Conservation (phyloP, 2,329 filamentous ascomycete species). For the Penicillium oxalicum region DNA sequence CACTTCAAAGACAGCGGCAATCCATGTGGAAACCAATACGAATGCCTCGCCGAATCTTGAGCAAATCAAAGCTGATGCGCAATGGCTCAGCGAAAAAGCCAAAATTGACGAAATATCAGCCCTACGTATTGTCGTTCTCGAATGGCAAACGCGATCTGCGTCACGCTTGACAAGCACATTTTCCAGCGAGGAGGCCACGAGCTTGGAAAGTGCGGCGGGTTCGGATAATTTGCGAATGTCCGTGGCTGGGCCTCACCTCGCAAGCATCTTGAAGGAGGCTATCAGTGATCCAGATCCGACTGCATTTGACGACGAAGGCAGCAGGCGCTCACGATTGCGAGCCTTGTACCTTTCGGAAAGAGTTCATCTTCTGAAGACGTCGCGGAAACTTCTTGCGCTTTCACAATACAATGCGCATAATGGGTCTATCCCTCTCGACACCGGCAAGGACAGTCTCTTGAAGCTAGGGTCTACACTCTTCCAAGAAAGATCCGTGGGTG, state of each 20-base stretch:
- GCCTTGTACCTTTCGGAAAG: slow-evolving; percentile 67
- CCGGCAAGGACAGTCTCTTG: slow-evolving; percentile 14
- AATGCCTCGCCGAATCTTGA: slow-evolving; percentile 66
- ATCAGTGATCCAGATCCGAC: slow-evolving; percentile 26
- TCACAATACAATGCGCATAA: slow-evolving; percentile 24
- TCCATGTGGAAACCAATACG: slow-evolving; percentile 67
- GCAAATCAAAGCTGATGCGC: slow-evolving; percentile 73
- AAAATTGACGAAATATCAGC: slow-evolving; percentile 76
- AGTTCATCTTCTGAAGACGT: slow-evolving; percentile 60
- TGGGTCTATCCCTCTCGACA: slow-evolving; percentile 7
- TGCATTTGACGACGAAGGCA: slow-evolving; percentile 56
- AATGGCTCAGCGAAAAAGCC: slow-evolving; percentile 76
- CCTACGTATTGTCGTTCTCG: slow-evolving; percentile 70
- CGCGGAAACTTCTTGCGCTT: slow-evolving; percentile 44
- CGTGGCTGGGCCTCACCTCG: slow-evolving; percentile 40
- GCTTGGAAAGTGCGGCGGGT: slow-evolving; percentile 67
- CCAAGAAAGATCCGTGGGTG: slow-evolving; percentile 21
- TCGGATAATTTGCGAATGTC: slow-evolving; percentile 56
- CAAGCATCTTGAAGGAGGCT: slow-evolving; percentile 30
- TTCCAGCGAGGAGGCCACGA: slow-evolving; percentile 70
- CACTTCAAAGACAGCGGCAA: slow-evolving; percentile 78
- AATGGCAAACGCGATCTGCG: slow-evolving; percentile 77
- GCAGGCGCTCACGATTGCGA: slow-evolving; percentile 62
- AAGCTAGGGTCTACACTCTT: slow-evolving; percentile 29
- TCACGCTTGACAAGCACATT: slow-evolving; percentile 64